Percentiles rank a stretch among this genome's conserved stretches.
phyloP scores from a whole-genome alignment of 257 asterid species.

The Datura wrightii region DNA sequence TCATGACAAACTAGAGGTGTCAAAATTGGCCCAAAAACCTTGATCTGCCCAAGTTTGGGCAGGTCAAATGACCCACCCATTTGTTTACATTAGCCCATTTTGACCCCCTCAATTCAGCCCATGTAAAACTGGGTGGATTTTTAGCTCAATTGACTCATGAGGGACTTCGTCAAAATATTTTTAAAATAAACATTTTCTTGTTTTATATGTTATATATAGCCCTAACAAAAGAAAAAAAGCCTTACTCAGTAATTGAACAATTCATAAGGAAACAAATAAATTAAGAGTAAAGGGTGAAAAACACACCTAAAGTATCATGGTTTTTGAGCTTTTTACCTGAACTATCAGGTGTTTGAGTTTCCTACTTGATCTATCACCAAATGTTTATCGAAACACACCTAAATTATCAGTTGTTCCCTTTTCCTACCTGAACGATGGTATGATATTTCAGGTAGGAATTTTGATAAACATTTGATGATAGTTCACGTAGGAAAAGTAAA shows the following conservation, averaged over 20 bases:
- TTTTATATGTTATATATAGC: not conserved
- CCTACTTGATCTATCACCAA: no score
- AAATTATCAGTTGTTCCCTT: no score
- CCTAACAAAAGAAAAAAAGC: not conserved
- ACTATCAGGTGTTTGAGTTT: no score
- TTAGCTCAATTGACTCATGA: not conserved
- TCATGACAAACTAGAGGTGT: not conserved
- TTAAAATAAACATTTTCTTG: not conserved
- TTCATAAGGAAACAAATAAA: not conserved
- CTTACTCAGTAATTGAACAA: not conserved
- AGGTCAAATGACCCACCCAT: not conserved
- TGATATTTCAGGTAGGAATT: no score
- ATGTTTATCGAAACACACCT: no score
- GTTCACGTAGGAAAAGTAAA: no score
- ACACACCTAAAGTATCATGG: no score
- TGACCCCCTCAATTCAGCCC: no score
- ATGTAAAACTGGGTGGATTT: not conserved
- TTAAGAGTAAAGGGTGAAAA: not conserved
- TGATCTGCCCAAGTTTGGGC: not conserved
- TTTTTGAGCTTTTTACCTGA: no score
- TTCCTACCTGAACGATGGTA: no score
- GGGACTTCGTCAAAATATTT: not conserved
- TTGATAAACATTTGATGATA: no score
- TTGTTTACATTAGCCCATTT: not conserved
- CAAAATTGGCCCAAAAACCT: not conserved